These are phyloP conservation scores for Pyrenula massariospora DNA, from an alignment of 495 filamentous ascomycete species.

Conservation along the genomic window DNA sequence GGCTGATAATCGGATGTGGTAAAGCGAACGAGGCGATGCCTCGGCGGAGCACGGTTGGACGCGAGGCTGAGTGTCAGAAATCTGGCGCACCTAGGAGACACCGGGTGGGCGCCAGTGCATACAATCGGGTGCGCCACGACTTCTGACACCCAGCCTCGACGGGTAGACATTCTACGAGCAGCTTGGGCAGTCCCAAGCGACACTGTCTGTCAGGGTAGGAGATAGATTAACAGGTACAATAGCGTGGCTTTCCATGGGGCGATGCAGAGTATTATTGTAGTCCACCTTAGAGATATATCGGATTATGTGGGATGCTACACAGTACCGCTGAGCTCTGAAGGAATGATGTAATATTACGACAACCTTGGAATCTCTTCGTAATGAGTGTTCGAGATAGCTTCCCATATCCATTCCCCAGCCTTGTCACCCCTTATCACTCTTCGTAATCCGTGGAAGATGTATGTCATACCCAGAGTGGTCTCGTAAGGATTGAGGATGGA, in stretches of 20 bases:
- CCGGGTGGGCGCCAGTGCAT: too few species aligned
- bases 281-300: not conserved
- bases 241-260: not conserved
- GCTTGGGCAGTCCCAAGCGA: not conserved
- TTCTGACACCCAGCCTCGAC: too few species aligned
- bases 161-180: too few species aligned
- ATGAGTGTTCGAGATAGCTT: not conserved
- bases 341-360: not conserved
- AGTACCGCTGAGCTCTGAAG: not conserved
- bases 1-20: too few species aligned
- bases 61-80: too few species aligned
- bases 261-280: not conserved
- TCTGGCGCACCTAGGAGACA: too few species aligned
- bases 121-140: too few species aligned
- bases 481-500: not conserved
- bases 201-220: not conserved
- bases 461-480: not conserved
- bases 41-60: too few species aligned
- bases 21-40: too few species aligned
- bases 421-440: not conserved
- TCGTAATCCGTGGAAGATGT: not conserved
- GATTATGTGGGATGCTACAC: not conserved
- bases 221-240: not conserved
- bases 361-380: not conserved
- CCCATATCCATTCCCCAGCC: not conserved